phyloP scores from a whole-genome alignment of 768 basidiomycete genomes.

The Hydnomerulius pinastri region DNA sequence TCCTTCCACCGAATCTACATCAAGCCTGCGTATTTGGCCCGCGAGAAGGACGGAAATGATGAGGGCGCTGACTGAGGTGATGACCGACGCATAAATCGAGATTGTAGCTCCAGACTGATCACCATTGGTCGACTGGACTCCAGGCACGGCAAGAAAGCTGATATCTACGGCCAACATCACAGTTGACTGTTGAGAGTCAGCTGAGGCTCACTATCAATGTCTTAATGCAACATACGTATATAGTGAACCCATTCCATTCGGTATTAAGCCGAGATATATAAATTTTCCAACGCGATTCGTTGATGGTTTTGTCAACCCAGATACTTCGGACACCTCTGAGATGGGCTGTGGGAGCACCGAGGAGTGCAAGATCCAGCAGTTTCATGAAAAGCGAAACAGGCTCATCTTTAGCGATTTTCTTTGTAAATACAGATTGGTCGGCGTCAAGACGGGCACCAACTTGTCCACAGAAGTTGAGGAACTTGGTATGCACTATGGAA shows the following conservation, averaged over 20 bases:
- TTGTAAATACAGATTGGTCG: neutral
- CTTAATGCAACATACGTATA: neutral
- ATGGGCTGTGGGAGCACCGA: neutral
- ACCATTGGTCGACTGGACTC: neutral
- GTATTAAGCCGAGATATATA: neutral
- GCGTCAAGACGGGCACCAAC: constrained; percentile 1
- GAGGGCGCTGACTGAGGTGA: neutral
- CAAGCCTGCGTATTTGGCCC: constrained; percentile 16
- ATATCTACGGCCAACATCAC: neutral
- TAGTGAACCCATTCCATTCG: constrained; percentile 2
- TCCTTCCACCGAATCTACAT: constrained; percentile 12
- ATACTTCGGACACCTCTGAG: neutral
- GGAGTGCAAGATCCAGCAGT: neutral
- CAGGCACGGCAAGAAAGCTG: neutral
- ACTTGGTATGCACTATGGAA: neutral
- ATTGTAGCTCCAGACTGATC: neutral
- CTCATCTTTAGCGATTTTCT: neutral
- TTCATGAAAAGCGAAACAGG: constrained; percentile 17
- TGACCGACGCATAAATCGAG: neutral
- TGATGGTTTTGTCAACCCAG: neutral
- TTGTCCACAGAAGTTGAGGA: neutral
- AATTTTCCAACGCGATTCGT: neutral
- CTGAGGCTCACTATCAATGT: neutral
- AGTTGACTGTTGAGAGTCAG: neutral
- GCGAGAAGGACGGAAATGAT: neutral